Evolutionary conservation across 2,329 filamentous ascomycete species (phyloP), one percentile per base, ranked within the genome.

Genomic region (Didymella arachidicola): DNA sequence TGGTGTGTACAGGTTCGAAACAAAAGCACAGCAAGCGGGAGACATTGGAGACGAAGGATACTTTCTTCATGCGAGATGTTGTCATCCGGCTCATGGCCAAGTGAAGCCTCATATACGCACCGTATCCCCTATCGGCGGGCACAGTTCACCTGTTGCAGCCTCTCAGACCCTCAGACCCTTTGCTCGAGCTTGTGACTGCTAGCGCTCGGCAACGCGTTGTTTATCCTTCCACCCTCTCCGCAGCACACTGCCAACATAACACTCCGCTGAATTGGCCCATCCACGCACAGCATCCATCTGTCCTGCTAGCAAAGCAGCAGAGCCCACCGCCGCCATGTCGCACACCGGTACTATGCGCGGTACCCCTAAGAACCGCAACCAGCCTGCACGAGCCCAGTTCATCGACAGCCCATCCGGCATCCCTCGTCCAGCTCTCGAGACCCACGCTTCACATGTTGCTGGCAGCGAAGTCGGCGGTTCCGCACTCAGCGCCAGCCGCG

Each of bases 401-500:
- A 89, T 88, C 76, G 86, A 83, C 78, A 89, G 86, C 76, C 87
- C 81, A 58, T 92, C 90, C 48, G 83, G 80, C 72, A 93, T 93
- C 73, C 90, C 89, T 68, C 85, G 91, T 70, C 90, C 90, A 44
- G 86, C 90, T 49, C 82, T 87, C 63, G 90, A 93, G 59, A 81
- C 83, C 58, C 67, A 72, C 49, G 59, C 68, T 8, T 80, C 84
- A 66, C 66, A 72, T 36, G 63, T 70, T 8, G 79, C 84, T 67
- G 81, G 82, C 64, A 87, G 81, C 79, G 89, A 90, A 69, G 80
- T 77, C 60, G 84, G 79, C 34, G 70, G 77, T 63, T 91, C 92
- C 54, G 88, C 90, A 39, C 86, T 97, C 81, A 97, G 92, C 80
- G 91, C 93, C 70, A 98, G 94, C 79, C 88, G 95, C 74, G 91